phyloP scores from a whole-genome alignment of 2,329 filamentous ascomycete genomes.

The Colletotrichum destructivum region DNA sequence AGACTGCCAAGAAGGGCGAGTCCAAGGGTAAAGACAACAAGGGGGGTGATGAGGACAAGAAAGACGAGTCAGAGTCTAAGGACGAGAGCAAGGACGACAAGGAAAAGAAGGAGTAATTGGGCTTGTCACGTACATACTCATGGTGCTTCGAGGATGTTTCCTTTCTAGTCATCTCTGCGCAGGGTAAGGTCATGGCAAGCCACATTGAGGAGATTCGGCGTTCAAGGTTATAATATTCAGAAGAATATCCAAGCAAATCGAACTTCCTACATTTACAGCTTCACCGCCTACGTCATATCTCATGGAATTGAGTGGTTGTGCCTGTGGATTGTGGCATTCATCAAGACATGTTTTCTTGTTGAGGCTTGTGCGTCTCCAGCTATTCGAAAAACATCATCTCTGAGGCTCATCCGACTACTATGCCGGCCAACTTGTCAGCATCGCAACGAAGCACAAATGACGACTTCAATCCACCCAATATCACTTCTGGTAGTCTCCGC shows the following conservation, averaged over 20 bases:
- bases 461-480: no score
- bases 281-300: no score
- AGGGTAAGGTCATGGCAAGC: neutral
- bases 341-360: no score
- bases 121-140: neutral
- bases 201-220: slow-evolving; percentile 11
- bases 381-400: no score
- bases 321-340: no score
- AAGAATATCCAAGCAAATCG: neutral
- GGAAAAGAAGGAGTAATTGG: slow-evolving; percentile 31
- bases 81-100: slow-evolving; percentile 21
- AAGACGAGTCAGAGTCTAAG: neutral
- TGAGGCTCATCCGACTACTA: no score
- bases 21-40: slow-evolving; percentile 40
- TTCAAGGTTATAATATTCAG: neutral
- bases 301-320: no score
- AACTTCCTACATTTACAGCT: neutral
- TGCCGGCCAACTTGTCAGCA: no score
- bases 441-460: no score
- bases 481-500: no score
- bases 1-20: slow-evolving; percentile 45
- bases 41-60: neutral
- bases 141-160: neutral
- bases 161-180: neutral
- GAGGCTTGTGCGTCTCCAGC: no score